Percentiles rank a stretch among this genome's conserved stretches.
Evolutionary conservation across 306 rosid genomes (phyloP).

Genomic region (Citrullus colocynthis): DNA sequence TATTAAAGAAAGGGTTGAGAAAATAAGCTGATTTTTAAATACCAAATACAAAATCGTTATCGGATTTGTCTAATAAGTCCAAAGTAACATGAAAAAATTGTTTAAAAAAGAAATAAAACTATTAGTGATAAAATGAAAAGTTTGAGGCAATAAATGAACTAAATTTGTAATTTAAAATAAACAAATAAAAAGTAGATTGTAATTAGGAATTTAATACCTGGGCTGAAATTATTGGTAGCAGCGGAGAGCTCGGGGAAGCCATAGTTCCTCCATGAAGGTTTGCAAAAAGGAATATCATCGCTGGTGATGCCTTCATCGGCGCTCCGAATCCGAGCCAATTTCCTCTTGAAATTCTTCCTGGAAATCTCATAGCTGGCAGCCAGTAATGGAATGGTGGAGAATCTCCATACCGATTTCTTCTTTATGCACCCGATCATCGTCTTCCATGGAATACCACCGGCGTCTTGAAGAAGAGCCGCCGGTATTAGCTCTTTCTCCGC

Average conservation of each 20-base stretch:
- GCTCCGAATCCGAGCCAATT: slow-evolving; percentile 46
- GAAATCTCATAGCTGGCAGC: slow-evolving; percentile 32
- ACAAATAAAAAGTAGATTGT: background rate
- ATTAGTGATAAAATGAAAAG: no score
- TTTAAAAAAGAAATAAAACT: no score
- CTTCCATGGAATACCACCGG: slow-evolving; percentile 33
- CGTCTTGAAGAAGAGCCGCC: background rate
- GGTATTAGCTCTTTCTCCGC: slow-evolving; percentile 15
- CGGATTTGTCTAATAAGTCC: no score
- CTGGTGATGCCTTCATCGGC: slow-evolving; percentile 33
- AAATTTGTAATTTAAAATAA: no score
- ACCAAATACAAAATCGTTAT: no score
- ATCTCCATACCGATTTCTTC: slow-evolving; percentile 37
- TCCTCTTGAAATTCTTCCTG: slow-evolving; percentile 35
- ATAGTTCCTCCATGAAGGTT: slow-evolving; percentile 80
- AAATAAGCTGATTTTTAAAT: no score
- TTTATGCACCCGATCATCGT: slow-evolving; percentile 41
- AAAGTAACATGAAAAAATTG: no score
- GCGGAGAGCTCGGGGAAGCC: slow-evolving; percentile 49
- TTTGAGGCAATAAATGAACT: no score
- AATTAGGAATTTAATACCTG: slow-evolving; percentile 24
- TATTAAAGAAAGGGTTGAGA: no score
- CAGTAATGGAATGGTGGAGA: slow-evolving; percentile 47
- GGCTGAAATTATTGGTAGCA: slow-evolving; percentile 53
- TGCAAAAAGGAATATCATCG: slow-evolving; percentile 24